Percentiles rank a stretch among this genome's conserved stretches.
These are phyloP conservation scores for Yamadazyma laniorum DNA, from an alignment of 805 yeast species.

Conservation along the genomic window DNA sequence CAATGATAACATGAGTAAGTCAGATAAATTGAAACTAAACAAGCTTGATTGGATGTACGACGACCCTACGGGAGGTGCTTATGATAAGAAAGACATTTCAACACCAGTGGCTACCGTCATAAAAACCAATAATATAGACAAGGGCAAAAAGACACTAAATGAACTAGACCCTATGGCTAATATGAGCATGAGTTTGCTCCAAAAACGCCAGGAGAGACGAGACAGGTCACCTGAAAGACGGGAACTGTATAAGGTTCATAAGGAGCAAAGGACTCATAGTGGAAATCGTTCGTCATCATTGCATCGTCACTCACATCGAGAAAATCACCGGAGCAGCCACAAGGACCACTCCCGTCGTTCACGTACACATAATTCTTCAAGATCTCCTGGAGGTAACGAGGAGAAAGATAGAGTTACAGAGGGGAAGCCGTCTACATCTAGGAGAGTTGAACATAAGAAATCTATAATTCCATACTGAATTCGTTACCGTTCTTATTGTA, in stretches of 20 bases:
- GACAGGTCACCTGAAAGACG: constrained; percentile 2
- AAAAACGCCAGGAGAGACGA: background rate
- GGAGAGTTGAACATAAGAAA: no score
- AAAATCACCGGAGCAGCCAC: no score
- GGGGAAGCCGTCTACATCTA: no score
- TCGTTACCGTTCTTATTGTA: constrained; percentile 1
- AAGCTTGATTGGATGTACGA: constrained; percentile 89
- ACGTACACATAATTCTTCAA: no score
- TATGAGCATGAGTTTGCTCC: background rate
- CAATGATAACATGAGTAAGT: constrained; percentile 29
- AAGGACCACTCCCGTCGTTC: no score
- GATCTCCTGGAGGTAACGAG: no score
- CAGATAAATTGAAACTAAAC: constrained; percentile 35
- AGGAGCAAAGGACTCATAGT: no score
- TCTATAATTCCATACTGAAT: constrained; percentile 1
- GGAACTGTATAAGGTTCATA: no score
- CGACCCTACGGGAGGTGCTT: constrained; percentile 28
- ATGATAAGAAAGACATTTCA: background rate
- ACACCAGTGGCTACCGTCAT: constrained; percentile 8
- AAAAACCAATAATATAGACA: constrained; percentile 25
- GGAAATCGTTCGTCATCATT: no score
- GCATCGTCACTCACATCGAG: no score
- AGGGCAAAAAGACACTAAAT: constrained; percentile 24
- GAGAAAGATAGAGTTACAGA: background rate
- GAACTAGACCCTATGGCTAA: constrained; percentile 10